Percentiles rank a stretch among this genome's conserved stretches.
Evolutionary conservation across 345 rosid species (phyloP).

Genomic region (Punica granatum): DNA sequence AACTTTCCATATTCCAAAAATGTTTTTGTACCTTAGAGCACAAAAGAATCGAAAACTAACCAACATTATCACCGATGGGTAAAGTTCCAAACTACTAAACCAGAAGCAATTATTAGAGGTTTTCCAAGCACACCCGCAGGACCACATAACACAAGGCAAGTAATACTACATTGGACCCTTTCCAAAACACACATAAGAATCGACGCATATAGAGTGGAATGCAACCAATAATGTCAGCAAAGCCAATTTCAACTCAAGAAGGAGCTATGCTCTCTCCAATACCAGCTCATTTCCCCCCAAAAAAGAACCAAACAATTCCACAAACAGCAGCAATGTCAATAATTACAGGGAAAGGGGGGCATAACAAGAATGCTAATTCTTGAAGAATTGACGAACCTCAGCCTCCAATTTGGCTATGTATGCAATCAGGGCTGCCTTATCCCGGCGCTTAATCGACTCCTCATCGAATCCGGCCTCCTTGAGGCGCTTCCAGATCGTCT

Average conservation of each 20-base stretch:
- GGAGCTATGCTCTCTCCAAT: not conserved
- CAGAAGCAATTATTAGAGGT: not conserved
- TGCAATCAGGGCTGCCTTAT: conserved; percentile 81
- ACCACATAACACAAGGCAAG: not conserved
- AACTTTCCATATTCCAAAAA: not conserved
- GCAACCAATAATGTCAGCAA: not conserved
- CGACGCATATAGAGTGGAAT: not conserved
- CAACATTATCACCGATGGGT: not conserved
- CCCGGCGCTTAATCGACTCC: conserved; percentile 68
- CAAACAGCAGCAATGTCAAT: not conserved
- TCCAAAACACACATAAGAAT: not conserved
- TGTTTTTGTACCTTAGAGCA: not conserved
- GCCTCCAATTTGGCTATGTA: conserved; percentile 87
- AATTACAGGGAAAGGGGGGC: not conserved
- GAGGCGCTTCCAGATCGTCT: conserved; percentile 67
- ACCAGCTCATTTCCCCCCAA: not conserved
- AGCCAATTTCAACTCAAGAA: not conserved
- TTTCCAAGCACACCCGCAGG: not conserved
- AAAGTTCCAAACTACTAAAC: not conserved
- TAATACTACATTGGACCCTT: not conserved
- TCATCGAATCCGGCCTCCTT: conserved; percentile 89
- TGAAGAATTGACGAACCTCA: conserved; percentile 41
- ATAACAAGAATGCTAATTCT: not conserved
- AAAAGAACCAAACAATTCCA: not conserved
- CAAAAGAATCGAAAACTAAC: not conserved